Percentiles rank a stretch among this genome's conserved stretches.
Evolutionary conservation across 2,329 filamentous ascomycete species (phyloP).

Genomic region (Rhinocladiella similis): DNA sequence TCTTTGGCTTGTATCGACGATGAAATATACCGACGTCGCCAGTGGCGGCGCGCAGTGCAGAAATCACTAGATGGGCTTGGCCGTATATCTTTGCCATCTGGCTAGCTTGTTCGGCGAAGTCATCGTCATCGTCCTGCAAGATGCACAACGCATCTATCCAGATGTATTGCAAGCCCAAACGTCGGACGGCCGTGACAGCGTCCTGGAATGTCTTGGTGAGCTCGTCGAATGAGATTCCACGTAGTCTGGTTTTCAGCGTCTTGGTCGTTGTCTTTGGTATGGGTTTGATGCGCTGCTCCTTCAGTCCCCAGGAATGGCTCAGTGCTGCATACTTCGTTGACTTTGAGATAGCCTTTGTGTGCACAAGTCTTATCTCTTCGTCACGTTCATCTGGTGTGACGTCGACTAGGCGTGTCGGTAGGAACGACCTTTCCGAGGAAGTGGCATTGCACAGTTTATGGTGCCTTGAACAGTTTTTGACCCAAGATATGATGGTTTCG

Average conservation of each 20-base stretch:
- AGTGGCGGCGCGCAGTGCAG: conserved; percentile 12
- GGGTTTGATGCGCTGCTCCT: conserved; percentile 1
- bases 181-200: conserved; percentile 32
- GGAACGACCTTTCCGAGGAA: neutral
- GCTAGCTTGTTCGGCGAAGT: conserved; percentile 21
- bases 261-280: neutral
- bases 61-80: conserved; percentile 19
- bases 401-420: neutral
- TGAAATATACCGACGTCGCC: conserved; percentile 8
- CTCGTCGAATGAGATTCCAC: conserved; percentile 6
- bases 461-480: neutral
- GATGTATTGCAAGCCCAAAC: conserved; percentile 36
- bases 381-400: neutral
- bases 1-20: neutral
- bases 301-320: conserved; percentile 9
- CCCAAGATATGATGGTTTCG: neutral
- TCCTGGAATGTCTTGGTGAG: conserved; percentile 25
- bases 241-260: neutral
- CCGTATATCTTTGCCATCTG: conserved; percentile 26
- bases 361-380: neutral
- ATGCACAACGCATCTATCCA: conserved; percentile 35
- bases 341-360: neutral
- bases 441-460: neutral
- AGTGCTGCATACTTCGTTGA: conserved; percentile 1
- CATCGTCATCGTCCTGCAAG: conserved; percentile 26